Evolutionary conservation across 305 asterid genomes (phyloP).

Genomic region (Withania somnifera): DNA sequence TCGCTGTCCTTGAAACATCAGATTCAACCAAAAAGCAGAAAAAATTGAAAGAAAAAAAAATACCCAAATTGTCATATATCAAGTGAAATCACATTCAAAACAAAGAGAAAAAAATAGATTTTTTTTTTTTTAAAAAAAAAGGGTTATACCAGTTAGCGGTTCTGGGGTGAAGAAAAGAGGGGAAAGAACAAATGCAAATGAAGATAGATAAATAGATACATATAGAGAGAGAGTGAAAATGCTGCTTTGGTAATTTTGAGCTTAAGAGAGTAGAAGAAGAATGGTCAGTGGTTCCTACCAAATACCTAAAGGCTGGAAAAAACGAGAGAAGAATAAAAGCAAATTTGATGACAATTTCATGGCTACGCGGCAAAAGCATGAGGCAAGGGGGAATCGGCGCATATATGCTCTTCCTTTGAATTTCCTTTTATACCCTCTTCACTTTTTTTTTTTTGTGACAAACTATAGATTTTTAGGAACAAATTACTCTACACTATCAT

Average conservation of each 20-base stretch:
- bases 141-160: background rate
- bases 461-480: too few species aligned
- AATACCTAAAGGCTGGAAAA: background rate
- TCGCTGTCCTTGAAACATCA: too few species aligned
- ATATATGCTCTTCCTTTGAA: background rate
- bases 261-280: background rate
- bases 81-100: background rate
- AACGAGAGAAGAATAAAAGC: background rate
- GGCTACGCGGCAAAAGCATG: slow-evolving; percentile 12
- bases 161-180: background rate
- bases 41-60: background rate
- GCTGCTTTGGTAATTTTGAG: background rate
- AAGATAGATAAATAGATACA: too few species aligned
- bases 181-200: background rate
- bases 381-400: background rate
- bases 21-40: background rate
- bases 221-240: background rate
- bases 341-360: background rate
- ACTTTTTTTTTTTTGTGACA: too few species aligned
- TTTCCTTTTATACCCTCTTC: background rate
- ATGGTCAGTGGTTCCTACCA: slow-evolving; percentile 4
- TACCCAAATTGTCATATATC: background rate
- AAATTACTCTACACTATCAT: too few species aligned
- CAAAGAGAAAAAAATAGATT: background rate
- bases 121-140: too few species aligned